Evolutionary conservation across 2,329 filamentous ascomycete genomes (phyloP), one percentile per base, ranked within the genome.

Genomic region (Plenodomus tracheiphilus): DNA sequence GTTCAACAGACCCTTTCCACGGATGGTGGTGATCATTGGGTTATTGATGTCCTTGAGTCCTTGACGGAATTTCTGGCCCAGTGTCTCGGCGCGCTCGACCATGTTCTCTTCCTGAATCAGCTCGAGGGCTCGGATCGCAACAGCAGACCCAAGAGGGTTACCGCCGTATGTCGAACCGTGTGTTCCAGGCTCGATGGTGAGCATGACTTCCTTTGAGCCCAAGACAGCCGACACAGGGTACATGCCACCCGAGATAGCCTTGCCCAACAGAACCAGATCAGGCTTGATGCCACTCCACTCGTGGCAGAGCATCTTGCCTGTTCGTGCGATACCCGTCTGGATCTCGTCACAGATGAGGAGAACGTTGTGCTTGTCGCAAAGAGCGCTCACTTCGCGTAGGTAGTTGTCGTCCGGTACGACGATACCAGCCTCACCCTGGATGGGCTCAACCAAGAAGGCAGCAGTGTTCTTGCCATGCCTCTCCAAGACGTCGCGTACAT

Each of bases 81-180:
- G 78, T 57, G 79, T 79, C 72, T 97, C 86, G 3, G 94, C 91
- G 47, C 86, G 87, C 68, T 89, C 86, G 19, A 91, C 88, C 77
- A 99, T 84, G 56, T 90, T 81, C 76, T 96, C 92, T 72, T 99
- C 94, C 68, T 93, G 85, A 62, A 99, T 87, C 46, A 99, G 83
- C 79, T 99, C 92, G 38, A 99, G 81, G 17, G 94, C 94, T 55
- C 92, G 89, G 69, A 99, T 96, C 19, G 93, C 95, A 22, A 99
- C 90, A 34, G 94, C 94, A 63, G 91, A 97, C 19, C 92, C 94
- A 11, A 99, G 81, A 16, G 94, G 94, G 76, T 99, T 99, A 42
- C 94, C 94, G 53, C 94, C 94, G 69, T 97, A 99, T n/a, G 94
- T 99, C 36, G 91, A 96, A 41, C 94, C 94, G 75, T 99, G 94